Conservation (phyloP, 306 rosid species). For the Vachellia pachyceras region DNA sequence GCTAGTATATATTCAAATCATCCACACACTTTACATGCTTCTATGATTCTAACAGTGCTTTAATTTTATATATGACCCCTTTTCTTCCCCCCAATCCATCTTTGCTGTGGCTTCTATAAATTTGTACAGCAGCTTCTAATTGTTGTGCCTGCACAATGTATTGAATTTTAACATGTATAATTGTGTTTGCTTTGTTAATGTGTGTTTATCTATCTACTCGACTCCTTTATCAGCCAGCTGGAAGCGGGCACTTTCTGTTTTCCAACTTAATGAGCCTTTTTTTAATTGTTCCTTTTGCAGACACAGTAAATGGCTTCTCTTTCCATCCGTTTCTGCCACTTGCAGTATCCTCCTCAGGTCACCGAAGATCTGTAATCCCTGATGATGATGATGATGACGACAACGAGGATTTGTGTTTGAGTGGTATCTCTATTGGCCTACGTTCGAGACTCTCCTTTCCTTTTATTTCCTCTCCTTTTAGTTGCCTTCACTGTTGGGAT, state of each 20-base stretch:
- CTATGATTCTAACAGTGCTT: neutral
- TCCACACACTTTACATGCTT: neutral
- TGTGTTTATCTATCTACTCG: neutral
- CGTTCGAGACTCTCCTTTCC: no score
- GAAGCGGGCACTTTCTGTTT: conserved; percentile 4
- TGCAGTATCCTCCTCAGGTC: conserved; percentile 89
- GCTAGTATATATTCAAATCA: neutral
- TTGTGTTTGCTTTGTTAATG: neutral
- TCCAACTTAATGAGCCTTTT: conserved; percentile 22
- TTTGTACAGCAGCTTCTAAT: conserved; percentile 29
- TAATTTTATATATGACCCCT: conserved; percentile 8
- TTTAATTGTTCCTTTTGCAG: conserved; percentile 51
- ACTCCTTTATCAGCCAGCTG: conserved; percentile 20
- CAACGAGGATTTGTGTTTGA: conserved; percentile 58
- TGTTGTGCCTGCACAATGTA: neutral
- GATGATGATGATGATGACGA: conserved; percentile 56
- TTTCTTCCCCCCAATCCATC: neutral
- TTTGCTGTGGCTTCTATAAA: neutral
- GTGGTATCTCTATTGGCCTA: conserved; percentile 61
- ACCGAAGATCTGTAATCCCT: conserved; percentile 75
- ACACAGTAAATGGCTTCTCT: conserved; percentile 84
- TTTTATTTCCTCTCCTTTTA: neutral
- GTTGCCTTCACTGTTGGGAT: neutral
- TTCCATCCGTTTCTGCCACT: conserved; percentile 91
- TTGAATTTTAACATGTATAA: no score